Base-by-base conservation (phyloP, 805 yeast genomes). In the Wickerhamomyces silvicola region DNA sequence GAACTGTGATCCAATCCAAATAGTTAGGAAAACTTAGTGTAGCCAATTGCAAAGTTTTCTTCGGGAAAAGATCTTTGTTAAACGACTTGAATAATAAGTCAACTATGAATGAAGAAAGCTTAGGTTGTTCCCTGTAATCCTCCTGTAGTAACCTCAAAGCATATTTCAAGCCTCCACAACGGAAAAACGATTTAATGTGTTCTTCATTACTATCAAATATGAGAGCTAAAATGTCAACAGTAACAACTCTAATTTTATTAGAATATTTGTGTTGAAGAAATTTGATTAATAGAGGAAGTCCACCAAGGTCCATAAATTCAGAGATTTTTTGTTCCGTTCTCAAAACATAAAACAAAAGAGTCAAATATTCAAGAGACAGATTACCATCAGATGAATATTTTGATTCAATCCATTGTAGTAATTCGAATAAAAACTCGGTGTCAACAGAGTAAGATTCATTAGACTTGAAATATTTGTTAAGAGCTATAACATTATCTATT, bases 121-220 rank as follows among this genome's bases (percentile, higher is more conserved):
- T 56, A 0, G 67, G 70, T 4, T 57, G 46, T 1, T 52, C 27
- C 30, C 62, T 68, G 33, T 57, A 65, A 33, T 67, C 70, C 32
- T 64, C 74, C 35, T 68, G 70, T 3, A 68, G 56, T 30, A 69
- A 59, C 24, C 60, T 57, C 3, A 71, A 45, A 14, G 63, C 45
- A 4, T 60, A 54, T 22, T 59, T 56, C 15, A 70, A 44, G 0
- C 72, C 72, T 4, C 75, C 75, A 31, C 65, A 54, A 4, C 70
- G 62, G 5, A 68, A 57, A 37, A 68, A 64, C 58, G 60, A 54
- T 4, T 60, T 49, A 10, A 67, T 38, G 2, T 67, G 61, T 16
- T 40, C 43, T 11, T 58, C 60, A 8, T 46, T 41, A 9, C 13
- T 3, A n/a, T 50, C 41, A 16, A 66, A 35, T 1, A 45, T 12